These are phyloP conservation scores for Calocera cornea DNA, from an alignment of 768 basidiomycete species.

Conservation along the genomic window DNA sequence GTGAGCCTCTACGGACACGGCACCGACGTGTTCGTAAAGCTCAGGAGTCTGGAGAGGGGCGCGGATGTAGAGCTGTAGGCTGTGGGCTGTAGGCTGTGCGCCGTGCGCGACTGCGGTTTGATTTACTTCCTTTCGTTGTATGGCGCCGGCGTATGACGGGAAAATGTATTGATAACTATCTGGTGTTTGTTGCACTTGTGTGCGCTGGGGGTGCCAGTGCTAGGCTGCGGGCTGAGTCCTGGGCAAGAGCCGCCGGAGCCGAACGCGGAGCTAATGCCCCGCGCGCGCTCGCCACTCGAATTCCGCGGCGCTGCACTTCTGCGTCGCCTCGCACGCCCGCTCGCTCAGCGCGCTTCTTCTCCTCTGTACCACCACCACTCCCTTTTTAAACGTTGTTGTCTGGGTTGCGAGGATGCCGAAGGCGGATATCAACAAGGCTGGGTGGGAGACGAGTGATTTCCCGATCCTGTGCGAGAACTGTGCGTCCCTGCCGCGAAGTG, in stretches of 20 bases:
- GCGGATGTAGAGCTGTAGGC: slow-evolving; percentile 37
- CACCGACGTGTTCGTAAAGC: slow-evolving; percentile 41
- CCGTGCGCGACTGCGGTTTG: no score
- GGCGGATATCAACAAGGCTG: slow-evolving; percentile 88
- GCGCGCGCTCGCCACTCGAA: not conserved
- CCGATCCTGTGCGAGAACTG: slow-evolving; percentile 91
- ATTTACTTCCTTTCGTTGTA: no score
- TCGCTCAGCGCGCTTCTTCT: not conserved
- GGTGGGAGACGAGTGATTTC: slow-evolving; percentile 88
- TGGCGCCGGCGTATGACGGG: no score
- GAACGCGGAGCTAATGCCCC: no score
- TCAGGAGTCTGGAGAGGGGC: slow-evolving; percentile 40
- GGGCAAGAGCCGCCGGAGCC: no score
- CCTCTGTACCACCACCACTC: not conserved
- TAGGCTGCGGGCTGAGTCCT: no score
- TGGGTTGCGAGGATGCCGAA: slow-evolving; percentile 28
- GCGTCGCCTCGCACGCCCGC: not conserved
- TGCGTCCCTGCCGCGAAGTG: slow-evolving; percentile 27
- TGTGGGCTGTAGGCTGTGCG: not conserved
- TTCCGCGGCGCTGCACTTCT: not conserved
- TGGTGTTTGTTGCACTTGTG: no score
- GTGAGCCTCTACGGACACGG: slow-evolving; percentile 60
- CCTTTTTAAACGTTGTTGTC: no score
- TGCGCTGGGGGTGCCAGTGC: no score
- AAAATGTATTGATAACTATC: no score